Evolutionary conservation across 306 rosid species (phyloP).

Genomic region (Rubus idaeus): DNA sequence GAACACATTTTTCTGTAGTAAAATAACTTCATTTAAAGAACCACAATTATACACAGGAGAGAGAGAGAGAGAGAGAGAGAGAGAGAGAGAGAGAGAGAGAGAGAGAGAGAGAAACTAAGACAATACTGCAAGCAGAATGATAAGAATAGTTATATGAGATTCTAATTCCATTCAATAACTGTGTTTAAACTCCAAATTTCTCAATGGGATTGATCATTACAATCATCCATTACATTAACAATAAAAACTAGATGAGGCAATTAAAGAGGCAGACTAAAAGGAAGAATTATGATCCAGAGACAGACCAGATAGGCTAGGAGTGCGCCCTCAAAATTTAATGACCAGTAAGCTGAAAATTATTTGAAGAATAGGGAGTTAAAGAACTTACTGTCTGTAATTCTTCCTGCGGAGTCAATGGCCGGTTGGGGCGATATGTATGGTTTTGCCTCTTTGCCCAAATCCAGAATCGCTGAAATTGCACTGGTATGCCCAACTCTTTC

Average conservation of each 20-base stretch:
- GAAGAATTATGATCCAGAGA: background rate
- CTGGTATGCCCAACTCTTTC: slow-evolving; percentile 75
- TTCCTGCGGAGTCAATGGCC: slow-evolving; percentile 68
- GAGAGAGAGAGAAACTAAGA: no score
- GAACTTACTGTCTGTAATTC: slow-evolving; percentile 75
- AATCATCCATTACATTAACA: no score
- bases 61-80: background rate
- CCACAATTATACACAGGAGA: background rate
- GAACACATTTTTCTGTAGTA: background rate
- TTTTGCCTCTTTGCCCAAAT: slow-evolving; percentile 96
- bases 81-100: background rate
- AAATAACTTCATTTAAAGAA: background rate
- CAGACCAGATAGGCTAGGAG: background rate
- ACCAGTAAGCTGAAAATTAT: background rate
- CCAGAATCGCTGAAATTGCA: slow-evolving; percentile 82
- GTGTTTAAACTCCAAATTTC: background rate
- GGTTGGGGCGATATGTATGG: slow-evolving; percentile 81
- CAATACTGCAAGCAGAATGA: no score
- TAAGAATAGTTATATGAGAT: background rate
- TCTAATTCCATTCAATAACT: background rate
- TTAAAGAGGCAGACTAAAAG: no score
- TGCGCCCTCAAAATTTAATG: background rate
- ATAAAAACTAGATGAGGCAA: no score
- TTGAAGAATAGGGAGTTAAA: background rate
- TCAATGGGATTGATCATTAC: no score